phyloP scores from a whole-genome alignment of 2,329 filamentous ascomycete species.

The Colletotrichum orbiculare region DNA sequence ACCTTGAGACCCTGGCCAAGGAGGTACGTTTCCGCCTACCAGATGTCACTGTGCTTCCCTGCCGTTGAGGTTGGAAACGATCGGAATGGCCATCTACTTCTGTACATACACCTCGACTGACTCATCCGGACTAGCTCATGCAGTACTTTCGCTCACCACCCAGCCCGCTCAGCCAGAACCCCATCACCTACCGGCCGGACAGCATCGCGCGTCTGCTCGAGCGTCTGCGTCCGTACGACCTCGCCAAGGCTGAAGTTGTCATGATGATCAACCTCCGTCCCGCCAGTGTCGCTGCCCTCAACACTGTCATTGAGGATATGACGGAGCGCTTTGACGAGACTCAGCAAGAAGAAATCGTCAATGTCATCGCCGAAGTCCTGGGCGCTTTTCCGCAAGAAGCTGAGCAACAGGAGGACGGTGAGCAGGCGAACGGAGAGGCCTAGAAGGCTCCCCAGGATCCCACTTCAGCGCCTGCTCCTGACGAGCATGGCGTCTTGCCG shows the following conservation, averaged over 20 bases:
- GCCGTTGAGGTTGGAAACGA: constrained; percentile 4
- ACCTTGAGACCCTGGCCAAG: constrained; percentile 70
- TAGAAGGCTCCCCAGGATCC: constrained; percentile 13
- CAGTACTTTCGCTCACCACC: constrained; percentile 68
- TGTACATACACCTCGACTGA: constrained; percentile 34
- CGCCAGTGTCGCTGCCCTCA: constrained; percentile 65
- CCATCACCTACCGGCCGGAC: constrained; percentile 62
- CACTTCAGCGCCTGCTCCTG: constrained; percentile 1
- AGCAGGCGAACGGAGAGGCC: constrained; percentile 53
- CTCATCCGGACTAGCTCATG: constrained; percentile 59
- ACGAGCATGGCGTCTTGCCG: background rate
- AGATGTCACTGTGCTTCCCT: background rate
- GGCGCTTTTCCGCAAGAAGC: constrained; percentile 57
- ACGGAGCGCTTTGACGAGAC: constrained; percentile 68
- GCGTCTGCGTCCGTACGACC: constrained; percentile 65
- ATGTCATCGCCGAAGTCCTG: constrained; percentile 66
- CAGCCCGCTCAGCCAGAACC: constrained; percentile 66
- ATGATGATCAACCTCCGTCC: constrained; percentile 77
- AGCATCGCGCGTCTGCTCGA: constrained; percentile 66
- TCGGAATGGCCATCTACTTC: constrained; percentile 22
- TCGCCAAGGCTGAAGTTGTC: constrained; percentile 75
- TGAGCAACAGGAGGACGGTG: constrained; percentile 45
- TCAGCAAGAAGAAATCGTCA: constrained; percentile 68
- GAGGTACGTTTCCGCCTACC: constrained; percentile 62
- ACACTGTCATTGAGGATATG: constrained; percentile 74